Conservation (phyloP, 169 alveolate genomes). For the Cryptosporidium xiaoi region DNA sequence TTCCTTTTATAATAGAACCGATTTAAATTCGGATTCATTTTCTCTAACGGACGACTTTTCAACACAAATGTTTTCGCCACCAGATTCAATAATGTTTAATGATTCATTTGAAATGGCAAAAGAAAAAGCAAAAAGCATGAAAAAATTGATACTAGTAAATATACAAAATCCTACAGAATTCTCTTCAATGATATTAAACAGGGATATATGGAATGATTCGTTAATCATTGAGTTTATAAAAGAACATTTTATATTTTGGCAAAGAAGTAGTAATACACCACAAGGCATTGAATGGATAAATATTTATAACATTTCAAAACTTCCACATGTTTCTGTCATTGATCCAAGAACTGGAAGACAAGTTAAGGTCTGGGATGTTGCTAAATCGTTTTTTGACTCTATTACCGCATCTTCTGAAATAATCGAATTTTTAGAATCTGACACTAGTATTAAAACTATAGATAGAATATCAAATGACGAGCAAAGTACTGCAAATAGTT, state of each 20-base stretch:
- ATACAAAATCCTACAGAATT: constrained; percentile 65
- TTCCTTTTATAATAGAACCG: neutral
- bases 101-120: constrained; percentile 56
- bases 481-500: too few relatives aligned
- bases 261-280: constrained; percentile 58
- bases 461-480: constrained; percentile 5
- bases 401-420: constrained; percentile 67
- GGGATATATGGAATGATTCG: constrained; percentile 71
- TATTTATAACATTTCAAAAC: constrained; percentile 30
- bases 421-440: constrained; percentile 57
- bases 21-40: neutral
- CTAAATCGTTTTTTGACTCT: constrained; percentile 54
- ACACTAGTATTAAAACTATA: constrained; percentile 13
- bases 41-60: constrained; percentile 56
- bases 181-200: constrained; percentile 55
- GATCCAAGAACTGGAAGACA: constrained; percentile 75
- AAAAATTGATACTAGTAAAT: constrained; percentile 42
- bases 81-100: constrained; percentile 34
- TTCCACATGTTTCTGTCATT: constrained; percentile 65
- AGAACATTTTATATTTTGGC: constrained; percentile 68
- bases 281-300: constrained; percentile 55
- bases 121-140: constrained; percentile 29
- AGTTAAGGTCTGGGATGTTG: constrained; percentile 66
- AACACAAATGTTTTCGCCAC: constrained; percentile 61
- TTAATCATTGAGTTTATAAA: constrained; percentile 41